phyloP scores from a whole-genome alignment of 805 yeast genomes.

The Suhomyces pyralidae region DNA sequence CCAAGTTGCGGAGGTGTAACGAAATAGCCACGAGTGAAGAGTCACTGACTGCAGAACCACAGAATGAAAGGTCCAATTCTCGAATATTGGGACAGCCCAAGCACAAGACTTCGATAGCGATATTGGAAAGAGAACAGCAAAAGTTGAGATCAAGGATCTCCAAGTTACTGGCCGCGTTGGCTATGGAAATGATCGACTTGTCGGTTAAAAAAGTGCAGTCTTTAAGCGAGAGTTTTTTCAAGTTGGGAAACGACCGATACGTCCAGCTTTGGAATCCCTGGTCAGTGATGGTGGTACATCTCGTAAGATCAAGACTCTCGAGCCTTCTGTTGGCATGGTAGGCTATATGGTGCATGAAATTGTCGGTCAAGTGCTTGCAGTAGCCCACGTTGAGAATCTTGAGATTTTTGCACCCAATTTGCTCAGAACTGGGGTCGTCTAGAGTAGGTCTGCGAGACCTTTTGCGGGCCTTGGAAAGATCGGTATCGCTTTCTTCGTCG shows the following conservation, averaged over 20 bases:
- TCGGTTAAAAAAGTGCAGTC: conserved; percentile 77
- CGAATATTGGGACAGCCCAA: conserved; percentile 60
- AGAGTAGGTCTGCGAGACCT: conserved; percentile 4
- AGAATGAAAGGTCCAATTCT: conserved; percentile 60
- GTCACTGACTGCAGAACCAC: conserved; percentile 80
- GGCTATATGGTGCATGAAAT: conserved; percentile 61
- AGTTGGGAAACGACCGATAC: conserved; percentile 49
- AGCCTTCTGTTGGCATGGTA: conserved; percentile 54
- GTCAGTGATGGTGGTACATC: conserved; percentile 79
- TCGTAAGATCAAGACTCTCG: conserved; percentile 57
- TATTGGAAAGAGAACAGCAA: conserved; percentile 72
- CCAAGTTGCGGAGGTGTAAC: conserved; percentile 48
- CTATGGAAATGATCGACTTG: conserved; percentile 57
- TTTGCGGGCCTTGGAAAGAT: neutral
- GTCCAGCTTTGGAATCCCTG: conserved; percentile 69
- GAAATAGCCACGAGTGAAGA: conserved; percentile 61
- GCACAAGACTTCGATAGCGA: conserved; percentile 62
- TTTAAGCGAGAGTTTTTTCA: conserved; percentile 52
- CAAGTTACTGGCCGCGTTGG: conserved; percentile 58
- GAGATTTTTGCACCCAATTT: conserved; percentile 58
- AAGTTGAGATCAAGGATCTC: conserved; percentile 61
- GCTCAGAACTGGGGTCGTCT: conserved; percentile 8
- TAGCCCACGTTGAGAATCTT: conserved; percentile 59
- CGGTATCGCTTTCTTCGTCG: conserved; percentile 4
- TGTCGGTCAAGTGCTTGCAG: conserved; percentile 72